Base-by-base conservation (phyloP, 345 rosid genomes). In the Rhizophora mangle region DNA sequence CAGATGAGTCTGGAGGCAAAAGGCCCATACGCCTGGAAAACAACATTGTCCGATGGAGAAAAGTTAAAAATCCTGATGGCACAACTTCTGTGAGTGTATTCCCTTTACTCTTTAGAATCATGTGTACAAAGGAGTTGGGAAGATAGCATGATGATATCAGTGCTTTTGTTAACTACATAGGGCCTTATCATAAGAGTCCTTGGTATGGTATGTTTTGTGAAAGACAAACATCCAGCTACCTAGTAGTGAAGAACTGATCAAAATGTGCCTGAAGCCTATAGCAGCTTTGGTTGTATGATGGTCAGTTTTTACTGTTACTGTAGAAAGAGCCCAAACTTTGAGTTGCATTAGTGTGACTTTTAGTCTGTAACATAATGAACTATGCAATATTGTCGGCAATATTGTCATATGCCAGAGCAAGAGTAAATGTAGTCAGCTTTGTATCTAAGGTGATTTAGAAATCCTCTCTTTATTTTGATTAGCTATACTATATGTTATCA, bases 11-110 rank as follows among this genome's bases (percentile, higher is more conserved):
- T 81, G 96, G 89, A 77, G 74, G 86, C 31, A 82, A 82, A 76
- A 92, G 82, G 70, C 93, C 92, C 34, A 83, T 92, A 62, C 93
- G 97, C 72, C 73, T 95, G 82, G 97, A 85, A 77, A 95, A 95
- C 80, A 95, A 92, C 78, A 90, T 92, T 65, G 99, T 90, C 63
- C 92, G 96, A 55, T 93, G 92, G 90, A 85, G 96, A 79, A 79
- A 74, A 53, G 87, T 90, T 61, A 89, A 82, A 82, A 76, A 85
- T 43, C 85, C 83, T 47, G 85, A 86, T 80, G 97, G 97, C 64
- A 81, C 77, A 63, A 79, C 79, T 47, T 74, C 88, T 72, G 99
- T 95, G 71, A 95, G 99, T 85, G 57, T n/a, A 56, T 24, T 43
- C 18, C 49, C 49, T 43, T 15, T 13, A 43, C 18, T 13, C 49